Base-by-base conservation (phyloP, 1,139 yeast species). In the Taiozyma onychis region DNA sequence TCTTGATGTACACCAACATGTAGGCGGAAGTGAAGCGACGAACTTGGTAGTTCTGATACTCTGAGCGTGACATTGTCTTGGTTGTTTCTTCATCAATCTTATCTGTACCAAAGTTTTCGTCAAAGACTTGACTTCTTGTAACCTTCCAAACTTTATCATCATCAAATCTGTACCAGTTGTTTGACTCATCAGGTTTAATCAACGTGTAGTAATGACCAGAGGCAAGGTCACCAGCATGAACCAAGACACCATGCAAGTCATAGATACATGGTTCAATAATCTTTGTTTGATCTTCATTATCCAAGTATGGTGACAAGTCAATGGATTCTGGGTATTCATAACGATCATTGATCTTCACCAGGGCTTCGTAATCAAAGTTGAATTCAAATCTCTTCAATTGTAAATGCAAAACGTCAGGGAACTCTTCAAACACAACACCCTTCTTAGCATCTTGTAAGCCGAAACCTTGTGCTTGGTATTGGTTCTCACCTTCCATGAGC, bases 401-500 rank as follows among this genome's bases (percentile, higher is more conserved):
- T 53, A 93, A 73, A 67, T 95, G 98, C 53, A 93, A 73, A 8
- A 93, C 97, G 0, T 96, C 91, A 3, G 99, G 99, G 65, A 93
- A 87, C 8, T 83, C 78, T 64, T 87, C 85, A 65, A 93, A 93
- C 0, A 89, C 89, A 9, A 93, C 99, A 58, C 99, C 99, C 69
- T 93, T 93, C 61, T 87, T 87, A 14, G 99, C 99, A 68, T 90
- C 98, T 69, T 93, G 99, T 51, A 90, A 77, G 0, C 99, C 99
- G 63, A 71, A 83, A 45, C 87, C 96, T 43, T 91, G 91, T 0
- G 99, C 98, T 57, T 87, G 93, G 66, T 93, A 93, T 68, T 90
- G 95, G 66, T 93, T 93, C 64, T 95, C 99, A 32, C 98, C 99
- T 56, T 88, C 87, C 63, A 93, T 75, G 70, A 88, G 77, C 69